phyloP scores from a whole-genome alignment of 2,329 filamentous ascomycete species.

The Lomentospora prolificans region DNA sequence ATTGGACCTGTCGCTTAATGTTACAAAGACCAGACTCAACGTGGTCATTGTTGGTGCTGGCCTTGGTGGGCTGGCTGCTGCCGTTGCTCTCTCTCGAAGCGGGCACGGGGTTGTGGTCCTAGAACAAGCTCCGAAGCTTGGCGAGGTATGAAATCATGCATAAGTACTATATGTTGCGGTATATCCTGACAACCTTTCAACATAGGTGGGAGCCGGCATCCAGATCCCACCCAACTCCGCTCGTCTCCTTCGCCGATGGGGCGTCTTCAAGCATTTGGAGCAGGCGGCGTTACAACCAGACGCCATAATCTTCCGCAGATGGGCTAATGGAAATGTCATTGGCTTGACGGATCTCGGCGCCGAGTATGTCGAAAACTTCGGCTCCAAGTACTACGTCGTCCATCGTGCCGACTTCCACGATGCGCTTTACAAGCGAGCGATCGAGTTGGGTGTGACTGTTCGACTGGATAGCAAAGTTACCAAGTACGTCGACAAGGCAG shows the following conservation, averaged over 20 bases:
- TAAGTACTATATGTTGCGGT: neutral
- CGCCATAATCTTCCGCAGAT: slow-evolving; percentile 19
- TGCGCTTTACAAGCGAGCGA: slow-evolving; percentile 18
- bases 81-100: slow-evolving; percentile 23
- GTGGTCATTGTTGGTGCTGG: slow-evolving; percentile 29
- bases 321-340: slow-evolving; percentile 18
- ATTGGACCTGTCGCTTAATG: too few relatives aligned
- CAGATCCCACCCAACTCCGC: slow-evolving; percentile 22
- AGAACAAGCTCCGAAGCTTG: slow-evolving; percentile 27
- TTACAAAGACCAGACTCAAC: too few relatives aligned
- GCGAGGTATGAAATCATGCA: slow-evolving; percentile 22
- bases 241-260: slow-evolving; percentile 22
- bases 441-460: slow-evolving; percentile 18
- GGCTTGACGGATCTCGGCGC: slow-evolving; percentile 20
- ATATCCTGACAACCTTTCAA: neutral
- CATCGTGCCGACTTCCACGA: slow-evolving; percentile 27
- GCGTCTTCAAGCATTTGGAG: slow-evolving; percentile 13
- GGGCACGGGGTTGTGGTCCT: slow-evolving; percentile 29
- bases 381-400: slow-evolving; percentile 23
- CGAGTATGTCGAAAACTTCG: slow-evolving; percentile 17
- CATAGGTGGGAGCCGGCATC: slow-evolving; percentile 22
- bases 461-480: slow-evolving; percentile 17
- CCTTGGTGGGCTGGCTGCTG: slow-evolving; percentile 29
- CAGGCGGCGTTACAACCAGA: slow-evolving; percentile 15
- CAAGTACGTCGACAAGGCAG: slow-evolving; percentile 14